Evolutionary conservation across 345 rosid genomes (phyloP), one percentile per base, ranked within the genome.

Genomic region (Eucalyptus paniculata): DNA sequence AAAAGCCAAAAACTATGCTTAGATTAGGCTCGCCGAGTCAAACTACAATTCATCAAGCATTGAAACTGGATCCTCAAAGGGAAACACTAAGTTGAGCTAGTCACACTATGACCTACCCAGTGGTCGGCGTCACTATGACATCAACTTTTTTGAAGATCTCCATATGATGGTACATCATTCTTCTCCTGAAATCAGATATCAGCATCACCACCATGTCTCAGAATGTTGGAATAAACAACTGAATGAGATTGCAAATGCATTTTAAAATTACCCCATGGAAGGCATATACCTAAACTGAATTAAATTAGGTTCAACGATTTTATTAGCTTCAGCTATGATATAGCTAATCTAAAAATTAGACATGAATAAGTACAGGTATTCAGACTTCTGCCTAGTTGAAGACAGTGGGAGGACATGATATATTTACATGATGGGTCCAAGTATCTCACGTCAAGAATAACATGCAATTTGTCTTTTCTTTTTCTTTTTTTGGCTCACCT

Each of bases 141-240:
- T 97, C 97, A 88, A 94, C 98, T 89, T 93, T 94, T 91, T 94
- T 94, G 94, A 97, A 97, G 88, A 97, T 96, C 92, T 96, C 96
- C 97, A 96, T 91, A 92, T 94, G 96, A 92, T 94, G 90, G 91
- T 95, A 87, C 99, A 96, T 97, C 87, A 94, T 32, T 93, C 99
- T 94, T 93, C 96, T 91, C 94, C 99, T 97, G 96, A 87, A 69
- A 86, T 87, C 69, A 90, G 26, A 37, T 49, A 58, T 87, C 10
- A 4, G 37, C 45, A 45, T 32, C 53, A 51, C 32, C 49, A 49
- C 23, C 28, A 47, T 30, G 44, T n/a, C 12, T 13, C 50, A 87
- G 47, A 58, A 88, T 23, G 9, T 13, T 21, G 12, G 23, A 69
- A 88, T 7, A 51, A 77, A 88, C 42, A 50, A 8, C 23, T 6